A percentile compares a stretch with the other conserved stretches of the same genome.
Conservation (phyloP, 164 flowering plant species). For the Aristolochia fimbriata region DNA sequence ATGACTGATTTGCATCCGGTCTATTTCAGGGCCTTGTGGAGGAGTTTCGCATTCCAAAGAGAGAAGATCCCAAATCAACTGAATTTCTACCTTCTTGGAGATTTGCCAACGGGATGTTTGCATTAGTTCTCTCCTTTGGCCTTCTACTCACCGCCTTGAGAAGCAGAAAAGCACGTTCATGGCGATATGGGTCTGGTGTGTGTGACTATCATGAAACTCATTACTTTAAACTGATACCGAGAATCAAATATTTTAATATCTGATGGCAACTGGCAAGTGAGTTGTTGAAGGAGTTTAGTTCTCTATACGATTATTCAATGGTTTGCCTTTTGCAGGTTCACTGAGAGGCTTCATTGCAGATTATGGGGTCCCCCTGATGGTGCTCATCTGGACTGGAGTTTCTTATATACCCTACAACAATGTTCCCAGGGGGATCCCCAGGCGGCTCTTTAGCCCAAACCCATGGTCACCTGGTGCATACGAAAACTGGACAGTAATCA, state of each 20-base stretch:
- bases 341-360: conserved; percentile 86
- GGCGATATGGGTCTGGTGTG: conserved; percentile 93
- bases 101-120: conserved; percentile 97
- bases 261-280: too few species aligned
- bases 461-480: conserved; percentile 99
- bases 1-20: not conserved
- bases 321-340: conserved; percentile 50
- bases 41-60: conserved; percentile 69
- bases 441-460: conserved; percentile 91
- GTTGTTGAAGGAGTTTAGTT: too few species aligned
- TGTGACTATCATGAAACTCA: not conserved
- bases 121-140: conserved; percentile 89
- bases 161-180: conserved; percentile 93
- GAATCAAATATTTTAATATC: too few species aligned
- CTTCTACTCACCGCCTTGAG: conserved; percentile 69
- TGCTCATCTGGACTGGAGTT: conserved; percentile 79
- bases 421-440: conserved; percentile 84
- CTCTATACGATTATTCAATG: too few species aligned
- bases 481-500: conserved; percentile 89
- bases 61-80: conserved; percentile 33
- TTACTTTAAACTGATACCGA: too few species aligned
- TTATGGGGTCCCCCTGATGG: conserved; percentile 98
- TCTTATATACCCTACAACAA: conserved; percentile 70
- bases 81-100: conserved; percentile 84
- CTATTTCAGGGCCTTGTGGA: conserved; percentile 66